These are phyloP conservation scores for Westerdykella ornata DNA, from an alignment of 2,329 filamentous ascomycete species.

Conservation along the genomic window DNA sequence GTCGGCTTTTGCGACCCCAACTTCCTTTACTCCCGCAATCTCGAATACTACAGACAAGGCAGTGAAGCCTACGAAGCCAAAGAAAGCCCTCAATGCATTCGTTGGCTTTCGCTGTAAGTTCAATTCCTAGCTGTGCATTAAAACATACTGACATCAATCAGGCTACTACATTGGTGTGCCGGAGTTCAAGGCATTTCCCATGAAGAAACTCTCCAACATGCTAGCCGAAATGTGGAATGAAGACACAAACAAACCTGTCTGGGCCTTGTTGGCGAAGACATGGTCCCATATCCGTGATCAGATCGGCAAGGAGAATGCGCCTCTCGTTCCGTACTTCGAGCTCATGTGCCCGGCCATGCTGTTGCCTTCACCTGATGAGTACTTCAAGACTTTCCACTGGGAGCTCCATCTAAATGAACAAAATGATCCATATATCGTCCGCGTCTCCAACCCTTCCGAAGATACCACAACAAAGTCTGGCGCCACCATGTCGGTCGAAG, in stretches of 20 bases:
- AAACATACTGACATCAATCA: conserved; percentile 30
- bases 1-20: conserved; percentile 5
- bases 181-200: conserved; percentile 42
- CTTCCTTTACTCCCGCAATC: conserved; percentile 1
- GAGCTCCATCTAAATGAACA: conserved; percentile 30
- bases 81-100: conserved; percentile 33
- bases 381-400: conserved; percentile 47
- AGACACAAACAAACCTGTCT: conserved; percentile 48
- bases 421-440: conserved; percentile 12
- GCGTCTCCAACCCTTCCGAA: conserved; percentile 12
- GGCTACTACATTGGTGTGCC: conserved; percentile 43
- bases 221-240: conserved; percentile 46
- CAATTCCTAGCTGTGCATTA: background rate
- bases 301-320: conserved; percentile 42
- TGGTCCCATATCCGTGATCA: conserved; percentile 51
- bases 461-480: conserved; percentile 8
- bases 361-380: conserved; percentile 42
- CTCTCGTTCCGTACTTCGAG: conserved; percentile 45
- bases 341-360: conserved; percentile 44
- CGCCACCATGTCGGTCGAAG: conserved; percentile 26
- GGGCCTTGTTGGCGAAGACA: conserved; percentile 49
- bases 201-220: conserved; percentile 49
- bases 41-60: background rate
- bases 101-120: conserved; percentile 33
- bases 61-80: conserved; percentile 8